Conservation (phyloP, 495 filamentous ascomycete genomes). For the Xylaria scruposa region DNA sequence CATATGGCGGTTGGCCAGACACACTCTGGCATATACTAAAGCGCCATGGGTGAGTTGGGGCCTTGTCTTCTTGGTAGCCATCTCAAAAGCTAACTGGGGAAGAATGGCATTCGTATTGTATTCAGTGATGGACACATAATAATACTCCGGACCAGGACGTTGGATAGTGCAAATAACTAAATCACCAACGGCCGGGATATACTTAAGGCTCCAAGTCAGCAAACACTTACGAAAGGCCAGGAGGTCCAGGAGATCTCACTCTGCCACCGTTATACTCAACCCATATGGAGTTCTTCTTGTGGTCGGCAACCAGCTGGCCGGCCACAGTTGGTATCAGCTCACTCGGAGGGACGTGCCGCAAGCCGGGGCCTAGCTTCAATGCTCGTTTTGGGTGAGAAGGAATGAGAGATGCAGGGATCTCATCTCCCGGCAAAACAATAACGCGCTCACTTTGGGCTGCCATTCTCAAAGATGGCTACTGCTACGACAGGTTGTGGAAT, state of each 20-base stretch:
- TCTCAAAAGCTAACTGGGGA: conserved; percentile 88
- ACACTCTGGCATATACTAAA: conserved; percentile 85
- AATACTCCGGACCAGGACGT: conserved; percentile 75
- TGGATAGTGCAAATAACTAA: conserved; percentile 84
- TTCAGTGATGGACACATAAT: conserved; percentile 63
- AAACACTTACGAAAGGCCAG: background rate
- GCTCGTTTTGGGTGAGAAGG: conserved; percentile 68
- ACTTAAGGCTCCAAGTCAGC: conserved; percentile 56
- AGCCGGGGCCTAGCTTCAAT: conserved; percentile 84
- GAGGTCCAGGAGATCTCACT: conserved; percentile 46
- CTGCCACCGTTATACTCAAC: conserved; percentile 71
- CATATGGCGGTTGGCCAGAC: conserved; percentile 76
- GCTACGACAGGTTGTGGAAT: conserved; percentile 7
- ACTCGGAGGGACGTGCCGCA: conserved; percentile 73
- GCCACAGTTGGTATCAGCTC: conserved; percentile 77
- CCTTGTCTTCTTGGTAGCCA: conserved; percentile 88
- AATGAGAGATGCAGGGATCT: conserved; percentile 67
- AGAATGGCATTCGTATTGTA: conserved; percentile 78
- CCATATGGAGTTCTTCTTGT: conserved; percentile 80
- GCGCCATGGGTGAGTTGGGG: conserved; percentile 75
- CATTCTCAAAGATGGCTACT: conserved; percentile 41
- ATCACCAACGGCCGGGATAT: conserved; percentile 77
- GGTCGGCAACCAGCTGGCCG: conserved; percentile 78
- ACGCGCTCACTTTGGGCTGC: conserved; percentile 50
- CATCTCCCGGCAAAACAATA: conserved; percentile 81